Base-by-base conservation (phyloP, 2,329 filamentous ascomycete species). In the Arthrinium puccinioides region DNA sequence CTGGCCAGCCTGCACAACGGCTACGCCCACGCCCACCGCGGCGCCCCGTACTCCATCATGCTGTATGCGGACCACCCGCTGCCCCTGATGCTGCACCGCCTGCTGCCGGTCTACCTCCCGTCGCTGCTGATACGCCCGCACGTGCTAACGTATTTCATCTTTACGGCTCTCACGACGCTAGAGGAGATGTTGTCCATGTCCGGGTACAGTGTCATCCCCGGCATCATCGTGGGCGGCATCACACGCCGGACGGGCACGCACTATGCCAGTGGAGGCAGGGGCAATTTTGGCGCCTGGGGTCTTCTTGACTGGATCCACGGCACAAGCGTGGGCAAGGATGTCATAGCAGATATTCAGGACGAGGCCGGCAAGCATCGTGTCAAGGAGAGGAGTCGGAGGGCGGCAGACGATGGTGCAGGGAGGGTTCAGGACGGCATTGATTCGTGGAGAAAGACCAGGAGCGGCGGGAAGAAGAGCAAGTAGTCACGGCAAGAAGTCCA, bases 1-100 rank as follows among this genome's bases (percentile, higher is more conserved):
- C 41, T 74, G 18, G 63, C 66, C 7, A 55, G 46, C 6, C 59
- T 70, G 35, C 66, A 76, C 54, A 42, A 51, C 32, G 35, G 49
- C 37, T 70, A 66, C 52, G 63, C 64, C 50, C 78, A 86, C 60
- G 59, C 66, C 32, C 63, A 74, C 39, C 40, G 44, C 18, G 66
- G 73, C 2, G 75, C 80, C 0, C 68, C 72, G 1, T 83, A 76
- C 57, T 73, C 79, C 19, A 68, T 87, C 18, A 65, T 72, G 29
- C 68, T 82, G 8, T 74, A 78, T 43, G 76, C 82, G 41, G 82
- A 87, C 56, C 81, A 87, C 51, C 83, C 84, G 0, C 44, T 77
- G 0, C 71, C 78, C 2, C 72, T 82, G 32, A 60, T 87, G 6
- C 57, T 86, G 2, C 68, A 74, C 43, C 74, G 74, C 32, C 77